phyloP scores from a whole-genome alignment of 2,329 filamentous ascomycete genomes.

The Monosporascus sp. region DNA sequence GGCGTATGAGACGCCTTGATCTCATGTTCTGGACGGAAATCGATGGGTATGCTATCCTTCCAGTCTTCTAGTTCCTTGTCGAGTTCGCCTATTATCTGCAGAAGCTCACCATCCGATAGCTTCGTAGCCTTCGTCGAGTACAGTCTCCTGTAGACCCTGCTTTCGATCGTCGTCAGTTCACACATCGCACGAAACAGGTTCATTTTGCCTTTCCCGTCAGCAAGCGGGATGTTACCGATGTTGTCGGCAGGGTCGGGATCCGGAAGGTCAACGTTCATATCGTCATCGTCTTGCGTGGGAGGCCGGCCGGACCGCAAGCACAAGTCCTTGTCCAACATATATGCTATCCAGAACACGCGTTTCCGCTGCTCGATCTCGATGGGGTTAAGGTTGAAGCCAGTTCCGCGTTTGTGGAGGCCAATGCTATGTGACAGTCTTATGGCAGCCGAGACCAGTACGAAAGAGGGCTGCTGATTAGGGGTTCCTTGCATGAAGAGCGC shows the following conservation, averaged over 20 bases:
- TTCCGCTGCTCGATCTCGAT: constrained; percentile 87
- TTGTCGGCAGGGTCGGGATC: constrained; percentile 87
- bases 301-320: constrained; percentile 55
- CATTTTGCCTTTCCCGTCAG: constrained; percentile 85
- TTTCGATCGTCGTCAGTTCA: constrained; percentile 85
- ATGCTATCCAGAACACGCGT: constrained; percentile 61
- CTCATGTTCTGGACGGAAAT: constrained; percentile 95
- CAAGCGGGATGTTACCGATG: constrained; percentile 87
- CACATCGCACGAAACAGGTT: constrained; percentile 94
- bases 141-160: constrained; percentile 85
- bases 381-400: constrained; percentile 86
- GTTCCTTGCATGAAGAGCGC: constrained; percentile 92
- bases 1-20: constrained; percentile 91
- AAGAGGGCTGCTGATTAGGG: constrained; percentile 91
- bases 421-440: constrained; percentile 90
- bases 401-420: constrained; percentile 87
- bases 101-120: constrained; percentile 83
- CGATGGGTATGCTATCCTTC: constrained; percentile 92
- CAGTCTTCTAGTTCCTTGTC: constrained; percentile 87
- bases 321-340: constrained; percentile 60
- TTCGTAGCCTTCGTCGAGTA: constrained; percentile 92
- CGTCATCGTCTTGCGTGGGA: constrained; percentile 58
- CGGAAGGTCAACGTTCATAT: constrained; percentile 93
- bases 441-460: constrained; percentile 83
- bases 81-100: constrained; percentile 93